Conservation (phyloP, 306 rosid genomes). For the Ziziphus jujuba region DNA sequence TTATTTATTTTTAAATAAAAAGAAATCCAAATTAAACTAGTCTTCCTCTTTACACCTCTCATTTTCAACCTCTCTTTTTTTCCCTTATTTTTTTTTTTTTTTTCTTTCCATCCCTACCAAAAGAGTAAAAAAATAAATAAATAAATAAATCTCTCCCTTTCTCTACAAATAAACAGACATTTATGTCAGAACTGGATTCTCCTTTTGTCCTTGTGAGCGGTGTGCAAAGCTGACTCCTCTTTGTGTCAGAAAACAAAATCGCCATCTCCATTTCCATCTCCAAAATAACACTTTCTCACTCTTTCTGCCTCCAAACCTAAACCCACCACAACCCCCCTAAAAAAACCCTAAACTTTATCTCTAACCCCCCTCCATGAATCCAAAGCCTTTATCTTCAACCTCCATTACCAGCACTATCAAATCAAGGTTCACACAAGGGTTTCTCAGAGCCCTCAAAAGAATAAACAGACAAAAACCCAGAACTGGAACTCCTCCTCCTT, state of each 20-base stretch:
- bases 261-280: neutral
- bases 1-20: too few species aligned
- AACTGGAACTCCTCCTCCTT: neutral
- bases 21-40: too few species aligned
- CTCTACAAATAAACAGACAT: neutral
- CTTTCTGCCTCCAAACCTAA: too few species aligned
- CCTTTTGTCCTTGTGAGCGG: constrained; percentile 2
- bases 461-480: constrained; percentile 2
- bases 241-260: constrained; percentile 12
- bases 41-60: constrained; percentile 10
- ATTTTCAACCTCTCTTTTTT: too few species aligned
- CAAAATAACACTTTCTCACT: too few species aligned
- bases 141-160: too few species aligned
- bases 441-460: constrained; percentile 28
- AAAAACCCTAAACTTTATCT: too few species aligned
- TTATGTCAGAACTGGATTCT: constrained; percentile 29
- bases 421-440: constrained; percentile 21
- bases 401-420: constrained; percentile 10
- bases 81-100: too few species aligned
- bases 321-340: too few species aligned
- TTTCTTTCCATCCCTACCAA: too few species aligned
- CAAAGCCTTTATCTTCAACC: neutral
- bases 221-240: neutral
- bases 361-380: neutral
- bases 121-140: too few species aligned